Conservation (phyloP, 768 basidiomycete genomes). For the Trametes punicea region DNA sequence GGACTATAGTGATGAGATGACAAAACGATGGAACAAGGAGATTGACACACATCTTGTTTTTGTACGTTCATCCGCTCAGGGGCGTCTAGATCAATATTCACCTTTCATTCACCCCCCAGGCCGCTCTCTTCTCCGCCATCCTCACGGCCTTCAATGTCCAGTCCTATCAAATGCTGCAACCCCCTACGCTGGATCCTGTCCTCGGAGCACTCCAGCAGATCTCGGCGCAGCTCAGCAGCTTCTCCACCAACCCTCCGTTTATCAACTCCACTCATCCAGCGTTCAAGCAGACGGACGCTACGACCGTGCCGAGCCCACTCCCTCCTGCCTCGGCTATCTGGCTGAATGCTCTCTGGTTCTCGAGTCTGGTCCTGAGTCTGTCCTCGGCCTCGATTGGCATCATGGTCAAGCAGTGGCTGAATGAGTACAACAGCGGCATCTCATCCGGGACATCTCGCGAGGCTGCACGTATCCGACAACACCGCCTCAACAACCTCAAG, state of each 20-base stretch:
- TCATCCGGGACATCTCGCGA: constrained; percentile 19
- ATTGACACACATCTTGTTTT: constrained; percentile 19
- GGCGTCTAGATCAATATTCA: no score
- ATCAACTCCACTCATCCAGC: neutral
- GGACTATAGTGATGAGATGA: constrained; percentile 5
- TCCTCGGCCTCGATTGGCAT: constrained; percentile 25
- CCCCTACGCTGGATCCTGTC: neutral
- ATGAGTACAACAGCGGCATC: constrained; percentile 12
- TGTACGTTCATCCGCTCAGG: constrained; percentile 12
- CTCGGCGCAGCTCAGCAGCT: constrained; percentile 8
- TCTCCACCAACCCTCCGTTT: neutral
- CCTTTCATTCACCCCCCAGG: neutral
- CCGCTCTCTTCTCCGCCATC: constrained; percentile 19
- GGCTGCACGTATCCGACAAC: constrained; percentile 19
- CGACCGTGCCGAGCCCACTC: no score
- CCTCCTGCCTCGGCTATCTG: constrained; percentile 4
- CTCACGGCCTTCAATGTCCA: constrained; percentile 20
- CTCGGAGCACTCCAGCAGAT: constrained; percentile 7
- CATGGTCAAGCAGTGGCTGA: constrained; percentile 28
- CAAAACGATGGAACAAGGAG: constrained; percentile 16
- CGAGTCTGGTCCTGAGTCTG: constrained; percentile 22
- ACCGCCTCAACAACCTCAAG: constrained; percentile 24
- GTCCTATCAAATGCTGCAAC: constrained; percentile 11
- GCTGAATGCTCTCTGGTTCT: constrained; percentile 26
- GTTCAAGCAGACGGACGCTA: no score